Evolutionary conservation across 129 eudicot species (phyloP).

Genomic region (Glebionis coronaria): DNA sequence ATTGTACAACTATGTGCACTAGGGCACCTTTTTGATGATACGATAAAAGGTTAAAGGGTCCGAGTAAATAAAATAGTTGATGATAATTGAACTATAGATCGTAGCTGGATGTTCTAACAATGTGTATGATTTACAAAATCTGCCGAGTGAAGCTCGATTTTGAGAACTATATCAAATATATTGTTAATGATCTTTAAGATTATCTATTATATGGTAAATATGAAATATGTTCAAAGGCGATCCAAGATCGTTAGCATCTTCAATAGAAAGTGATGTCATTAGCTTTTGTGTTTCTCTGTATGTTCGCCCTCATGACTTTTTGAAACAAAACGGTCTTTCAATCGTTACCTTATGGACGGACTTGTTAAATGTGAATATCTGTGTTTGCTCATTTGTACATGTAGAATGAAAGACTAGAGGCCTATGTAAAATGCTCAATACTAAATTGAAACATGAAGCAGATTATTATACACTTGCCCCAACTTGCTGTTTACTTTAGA

Average conservation of each 20-base stretch:
- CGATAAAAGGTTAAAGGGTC: constrained; percentile 69
- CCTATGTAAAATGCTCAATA: neutral
- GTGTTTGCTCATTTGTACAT: neutral
- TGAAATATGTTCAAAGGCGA: constrained; percentile 50
- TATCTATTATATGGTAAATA: constrained; percentile 42
- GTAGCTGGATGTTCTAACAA: neutral
- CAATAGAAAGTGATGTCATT: constrained; percentile 37
- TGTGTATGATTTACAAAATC: neutral
- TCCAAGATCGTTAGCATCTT: too few relatives aligned
- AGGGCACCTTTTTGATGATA: constrained; percentile 77
- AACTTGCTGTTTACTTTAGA: neutral
- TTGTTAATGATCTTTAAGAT: constrained; percentile 56
- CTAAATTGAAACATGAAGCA: too few relatives aligned
- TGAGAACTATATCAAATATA: constrained; percentile 31
- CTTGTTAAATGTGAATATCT: neutral
- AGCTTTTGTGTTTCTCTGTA: neutral
- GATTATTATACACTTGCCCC: neutral
- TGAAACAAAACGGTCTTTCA: neutral
- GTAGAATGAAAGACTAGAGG: neutral
- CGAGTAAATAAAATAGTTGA: constrained; percentile 40
- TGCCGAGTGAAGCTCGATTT: neutral
- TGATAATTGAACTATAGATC: neutral
- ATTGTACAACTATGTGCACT: constrained; percentile 64
- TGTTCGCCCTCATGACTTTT: neutral
- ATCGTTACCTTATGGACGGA: neutral